Percentiles rank a stretch among this genome's conserved stretches.
phyloP scores from a whole-genome alignment of 768 basidiomycete genomes.

The Kwoniella sp. region DNA sequence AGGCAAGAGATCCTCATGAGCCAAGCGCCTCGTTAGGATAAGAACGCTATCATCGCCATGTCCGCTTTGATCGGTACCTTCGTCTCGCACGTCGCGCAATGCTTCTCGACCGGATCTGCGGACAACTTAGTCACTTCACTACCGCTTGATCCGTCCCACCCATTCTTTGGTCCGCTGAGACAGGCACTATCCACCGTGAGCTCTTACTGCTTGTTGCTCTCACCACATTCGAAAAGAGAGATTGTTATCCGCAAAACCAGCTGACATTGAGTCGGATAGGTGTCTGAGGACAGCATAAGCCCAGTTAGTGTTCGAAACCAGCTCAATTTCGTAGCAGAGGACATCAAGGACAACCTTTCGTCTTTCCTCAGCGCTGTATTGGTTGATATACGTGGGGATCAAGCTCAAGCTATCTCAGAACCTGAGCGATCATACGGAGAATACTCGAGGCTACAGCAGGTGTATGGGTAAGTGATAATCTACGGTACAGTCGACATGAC shows the following conservation, averaged over 20 bases:
- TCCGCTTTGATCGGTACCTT: constrained; percentile 10
- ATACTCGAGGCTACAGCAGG: constrained; percentile 23
- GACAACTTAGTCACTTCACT: constrained; percentile 29
- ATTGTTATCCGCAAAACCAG: neutral
- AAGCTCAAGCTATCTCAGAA: neutral
- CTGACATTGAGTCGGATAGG: neutral
- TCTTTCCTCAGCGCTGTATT: constrained; percentile 27
- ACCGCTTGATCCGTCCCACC: constrained; percentile 28
- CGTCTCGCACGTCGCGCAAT: constrained; percentile 16
- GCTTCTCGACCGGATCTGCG: constrained; percentile 11
- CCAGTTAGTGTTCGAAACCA: constrained; percentile 3
- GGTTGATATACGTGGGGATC: constrained; percentile 10
- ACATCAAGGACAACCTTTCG: constrained; percentile 26
- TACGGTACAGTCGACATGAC: neutral
- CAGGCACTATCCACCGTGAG: constrained; percentile 23
- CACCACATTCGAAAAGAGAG: too few relatives aligned
- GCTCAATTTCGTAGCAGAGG: constrained; percentile 8
- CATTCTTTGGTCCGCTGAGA: constrained; percentile 30
- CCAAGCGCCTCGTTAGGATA: too few relatives aligned
- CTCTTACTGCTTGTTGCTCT: neutral
- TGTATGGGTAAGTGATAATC: constrained; percentile 32
- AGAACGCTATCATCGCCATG: neutral
- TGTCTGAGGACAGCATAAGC: constrained; percentile 5
- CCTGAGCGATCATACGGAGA: constrained; percentile 16
- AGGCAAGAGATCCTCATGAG: too few relatives aligned